Evolutionary conservation across 2,329 filamentous ascomycete species (phyloP), one percentile per base, ranked within the genome.

Genomic region (Fusarium sp.): DNA sequence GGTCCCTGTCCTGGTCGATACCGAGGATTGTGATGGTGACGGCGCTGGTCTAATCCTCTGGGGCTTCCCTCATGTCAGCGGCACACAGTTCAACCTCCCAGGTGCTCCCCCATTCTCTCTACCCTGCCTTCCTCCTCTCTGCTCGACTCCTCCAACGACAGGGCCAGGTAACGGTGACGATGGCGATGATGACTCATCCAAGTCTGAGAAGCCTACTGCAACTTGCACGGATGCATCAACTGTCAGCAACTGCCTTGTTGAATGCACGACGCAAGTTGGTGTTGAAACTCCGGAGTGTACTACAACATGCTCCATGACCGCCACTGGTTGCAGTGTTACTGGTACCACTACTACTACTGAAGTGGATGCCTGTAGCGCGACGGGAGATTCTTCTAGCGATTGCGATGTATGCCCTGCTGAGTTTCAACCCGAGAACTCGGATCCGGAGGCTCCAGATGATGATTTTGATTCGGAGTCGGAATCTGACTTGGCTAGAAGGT

Each of bases 1-100:
- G 5, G 64, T 71, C 2, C 69, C 69, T 2, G 64, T 71, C 11
- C 30, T 71, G 0, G 60, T 71, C 1, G 60, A 67, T 7, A 69
- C 57, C 43, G n/a, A 31, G 2, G 8, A 39, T 1, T 71, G 69
- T 8, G 61, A 58, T 2, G 64, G 61, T 19, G 4, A 3, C 6
- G 69, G 65, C 23, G 52, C 51, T 4, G 69, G 67, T 3, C 62
- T 70, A 8, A 42, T 71, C 8, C 19, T 58, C 3, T 58, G 37
- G 18, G 19, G 19, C 2, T 65, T 60, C 16, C 67, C 67, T 11
- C 37, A n/a, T 2, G 21, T 56, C 1, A 21, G 52, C 2, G 49
- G 31, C 7, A 52, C 50, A 6, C 30, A 46, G 16, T 67, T 69
- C 43, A 34, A 54, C 19, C 58, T 62, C 14, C 67, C 67, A 2